Percentiles rank a stretch among this genome's conserved stretches.
Conservation (phyloP, 2,329 filamentous ascomycete species). For the Pseudogymnoascus sp. region DNA sequence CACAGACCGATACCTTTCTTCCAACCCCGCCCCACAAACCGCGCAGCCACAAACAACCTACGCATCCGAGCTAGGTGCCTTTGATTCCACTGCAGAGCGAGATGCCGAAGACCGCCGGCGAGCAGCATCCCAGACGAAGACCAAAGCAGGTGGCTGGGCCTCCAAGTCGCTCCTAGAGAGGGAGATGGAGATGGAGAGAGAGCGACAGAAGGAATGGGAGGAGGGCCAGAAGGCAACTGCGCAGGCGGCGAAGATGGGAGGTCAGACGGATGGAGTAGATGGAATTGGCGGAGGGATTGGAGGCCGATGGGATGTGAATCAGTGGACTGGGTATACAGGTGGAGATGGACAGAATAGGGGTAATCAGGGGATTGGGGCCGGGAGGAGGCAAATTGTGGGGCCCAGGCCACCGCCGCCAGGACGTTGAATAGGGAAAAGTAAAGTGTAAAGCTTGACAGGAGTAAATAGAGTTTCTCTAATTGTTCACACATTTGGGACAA, state of each 20-base stretch:
- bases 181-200: constrained; percentile 55
- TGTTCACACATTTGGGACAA: background rate
- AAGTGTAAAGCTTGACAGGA: background rate
- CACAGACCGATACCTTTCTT: constrained; percentile 43
- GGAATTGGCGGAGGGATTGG: constrained; percentile 61
- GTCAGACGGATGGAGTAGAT: constrained; percentile 45
- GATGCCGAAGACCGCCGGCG: constrained; percentile 44
- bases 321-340: constrained; percentile 68
- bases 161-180: constrained; percentile 50
- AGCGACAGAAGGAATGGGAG: constrained; percentile 62
- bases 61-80: constrained; percentile 34
- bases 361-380: constrained; percentile 58
- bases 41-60: constrained; percentile 33
- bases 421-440: constrained; percentile 12
- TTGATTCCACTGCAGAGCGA: constrained; percentile 38
- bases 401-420: constrained; percentile 57
- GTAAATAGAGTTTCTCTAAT: constrained; percentile 1
- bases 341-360: constrained; percentile 69
- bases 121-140: constrained; percentile 41
- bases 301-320: constrained; percentile 68
- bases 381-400: constrained; percentile 71
- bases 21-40: constrained; percentile 38
- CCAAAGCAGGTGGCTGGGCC: constrained; percentile 47
- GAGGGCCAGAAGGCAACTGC: constrained; percentile 61
- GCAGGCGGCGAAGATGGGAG: constrained; percentile 43